phyloP scores from a whole-genome alignment of 768 basidiomycete genomes.

The Cystofilobasidium macerans region DNA sequence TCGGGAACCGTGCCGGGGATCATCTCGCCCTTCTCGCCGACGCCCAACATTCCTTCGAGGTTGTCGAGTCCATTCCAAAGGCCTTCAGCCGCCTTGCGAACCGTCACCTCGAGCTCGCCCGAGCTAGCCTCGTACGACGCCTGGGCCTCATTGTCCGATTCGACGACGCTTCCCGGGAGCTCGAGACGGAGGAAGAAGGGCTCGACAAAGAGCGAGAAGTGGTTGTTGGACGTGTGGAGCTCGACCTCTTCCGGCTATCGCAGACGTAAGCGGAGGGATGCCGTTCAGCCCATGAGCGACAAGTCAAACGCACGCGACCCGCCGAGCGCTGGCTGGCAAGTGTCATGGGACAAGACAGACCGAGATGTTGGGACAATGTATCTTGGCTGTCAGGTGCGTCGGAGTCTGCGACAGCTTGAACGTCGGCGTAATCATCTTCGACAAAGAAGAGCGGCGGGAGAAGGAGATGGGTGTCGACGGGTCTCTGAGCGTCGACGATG shows the following conservation, averaged over 20 bases:
- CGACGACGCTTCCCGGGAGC: constrained; percentile 57
- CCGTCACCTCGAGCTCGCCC: constrained; percentile 63
- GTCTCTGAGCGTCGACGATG: no score
- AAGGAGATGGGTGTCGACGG: neutral
- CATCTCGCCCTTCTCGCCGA: constrained; percentile 32
- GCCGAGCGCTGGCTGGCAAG: no score
- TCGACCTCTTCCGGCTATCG: constrained; percentile 78
- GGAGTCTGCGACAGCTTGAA: constrained; percentile 15
- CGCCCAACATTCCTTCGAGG: constrained; percentile 60
- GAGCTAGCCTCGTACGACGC: constrained; percentile 64
- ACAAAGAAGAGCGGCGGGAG: neutral
- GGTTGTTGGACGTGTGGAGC: constrained; percentile 56
- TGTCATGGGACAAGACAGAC: neutral
- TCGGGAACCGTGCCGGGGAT: constrained; percentile 27
- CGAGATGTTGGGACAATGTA: constrained; percentile 12
- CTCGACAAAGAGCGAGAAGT: constrained; percentile 64
- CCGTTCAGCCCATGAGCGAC: no score
- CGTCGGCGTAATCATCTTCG: constrained; percentile 13
- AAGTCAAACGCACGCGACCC: no score
- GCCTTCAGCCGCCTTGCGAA: constrained; percentile 61
- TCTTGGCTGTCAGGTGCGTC: constrained; percentile 1
- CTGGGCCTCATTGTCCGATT: constrained; percentile 52
- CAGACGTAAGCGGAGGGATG: no score
- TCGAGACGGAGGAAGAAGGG: constrained; percentile 74
- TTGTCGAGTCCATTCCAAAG: constrained; percentile 66